Base-by-base conservation (phyloP, 2,329 filamentous ascomycete genomes). In the Fusarium staphyleae region DNA sequence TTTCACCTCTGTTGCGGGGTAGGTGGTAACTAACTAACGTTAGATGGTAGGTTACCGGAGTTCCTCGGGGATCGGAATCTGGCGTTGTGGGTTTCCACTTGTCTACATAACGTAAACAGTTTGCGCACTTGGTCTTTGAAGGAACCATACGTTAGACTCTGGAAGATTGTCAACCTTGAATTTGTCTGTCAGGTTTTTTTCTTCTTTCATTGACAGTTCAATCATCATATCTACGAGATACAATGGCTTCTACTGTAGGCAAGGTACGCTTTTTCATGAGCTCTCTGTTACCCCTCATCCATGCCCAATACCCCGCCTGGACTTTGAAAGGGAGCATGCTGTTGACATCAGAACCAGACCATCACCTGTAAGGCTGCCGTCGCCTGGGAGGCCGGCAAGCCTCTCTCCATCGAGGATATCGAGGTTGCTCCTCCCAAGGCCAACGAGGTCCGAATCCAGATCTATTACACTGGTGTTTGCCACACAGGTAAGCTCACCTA, bases 381-480 rank as follows among this genome's bases (percentile, higher is more conserved):
- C 62, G 95, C 95, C 74, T 99, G 95, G 95, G 93, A 93, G 77
- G 92, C 95, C 40, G 93, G 90, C 73, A 90, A 96, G 80, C 88
- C 91, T 66, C 85, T 99, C 63, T 86, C 82, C 69, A 84, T 98
- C 66, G 95, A 99, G 79, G 91, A 96, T 66, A 82, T 99, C 69
- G 93, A 98, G 79, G 95, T 99, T 63, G 86, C 83, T 46, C 89
- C 93, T 60, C 95, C 95, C 55, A 87, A 83, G 77, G 93, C 93
- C 57, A 86, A 96, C 78, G 95, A 99, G 80, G 95, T 99, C 72
- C 91, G 95, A 69, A 96, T 99, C 72, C 81, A 98, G 81, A 91
- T 98, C 74, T 88, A 93, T 82, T 96, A 97, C 82, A 99, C 95
- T 47, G 95, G 95, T 77, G 95, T 99, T 74, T 99, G 95, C 82